Conservation (phyloP, 192 early-diverging fungal genomes). For the Thamnidium elegans region DNA sequence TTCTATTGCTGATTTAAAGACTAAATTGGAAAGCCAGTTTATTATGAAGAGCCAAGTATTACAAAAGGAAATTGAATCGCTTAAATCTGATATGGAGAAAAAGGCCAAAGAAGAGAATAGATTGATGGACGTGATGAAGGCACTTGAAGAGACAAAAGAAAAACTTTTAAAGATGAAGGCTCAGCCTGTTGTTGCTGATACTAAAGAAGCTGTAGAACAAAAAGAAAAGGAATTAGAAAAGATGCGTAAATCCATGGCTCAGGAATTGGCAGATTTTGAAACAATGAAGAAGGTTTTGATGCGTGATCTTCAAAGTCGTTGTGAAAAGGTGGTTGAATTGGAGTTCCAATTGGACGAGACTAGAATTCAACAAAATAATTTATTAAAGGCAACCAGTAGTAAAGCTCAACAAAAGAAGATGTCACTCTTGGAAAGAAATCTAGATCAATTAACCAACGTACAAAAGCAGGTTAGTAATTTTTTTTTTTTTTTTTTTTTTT, state of each 20-base stretch:
- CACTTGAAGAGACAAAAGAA: constrained; percentile 61
- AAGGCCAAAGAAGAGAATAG: constrained; percentile 69
- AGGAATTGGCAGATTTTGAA: constrained; percentile 84
- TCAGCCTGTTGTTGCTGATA: background rate
- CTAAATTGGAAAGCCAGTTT: constrained; percentile 85
- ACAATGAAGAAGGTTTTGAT: constrained; percentile 97
- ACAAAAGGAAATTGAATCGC: constrained; percentile 73
- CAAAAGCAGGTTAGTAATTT: constrained; percentile 69
- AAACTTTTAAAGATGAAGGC: constrained; percentile 37
- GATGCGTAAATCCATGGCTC: constrained; percentile 53
- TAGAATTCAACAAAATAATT: constrained; percentile 84
- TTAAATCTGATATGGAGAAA: constrained; percentile 64
- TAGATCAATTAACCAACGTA: constrained; percentile 93
- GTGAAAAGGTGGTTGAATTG: constrained; percentile 96
- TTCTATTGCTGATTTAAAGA: constrained; percentile 83
- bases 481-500: no score
- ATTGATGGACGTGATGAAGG: constrained; percentile 51
- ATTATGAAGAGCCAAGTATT: constrained; percentile 71
- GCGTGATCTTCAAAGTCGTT: constrained; percentile 95
- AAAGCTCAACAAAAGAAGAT: constrained; percentile 90
- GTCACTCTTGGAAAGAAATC: constrained; percentile 92
- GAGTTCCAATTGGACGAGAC: constrained; percentile 95
- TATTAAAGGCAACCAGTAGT: constrained; percentile 77
- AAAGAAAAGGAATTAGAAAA: constrained; percentile 75
- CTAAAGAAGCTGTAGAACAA: constrained; percentile 25